phyloP scores from a whole-genome alignment of 139 green algal species.

The Coelastrella sp. region DNA sequence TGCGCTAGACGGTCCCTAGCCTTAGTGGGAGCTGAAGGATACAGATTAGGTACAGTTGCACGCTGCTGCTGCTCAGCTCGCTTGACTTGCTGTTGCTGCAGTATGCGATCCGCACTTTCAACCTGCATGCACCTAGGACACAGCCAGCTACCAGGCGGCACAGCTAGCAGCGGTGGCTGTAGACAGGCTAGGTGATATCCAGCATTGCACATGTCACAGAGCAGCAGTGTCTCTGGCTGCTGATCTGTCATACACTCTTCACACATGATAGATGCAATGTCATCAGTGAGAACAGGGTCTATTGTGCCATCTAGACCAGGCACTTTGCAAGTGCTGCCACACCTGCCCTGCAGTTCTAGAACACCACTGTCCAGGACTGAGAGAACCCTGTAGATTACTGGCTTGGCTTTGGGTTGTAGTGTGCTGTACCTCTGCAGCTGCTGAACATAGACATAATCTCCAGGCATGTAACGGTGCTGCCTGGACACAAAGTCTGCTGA shows the following conservation, averaged over 20 bases:
- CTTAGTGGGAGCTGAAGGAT: no score
- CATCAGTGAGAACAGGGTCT: not conserved
- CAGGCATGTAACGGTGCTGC: not conserved
- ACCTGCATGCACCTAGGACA: not conserved
- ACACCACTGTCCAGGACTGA: not conserved
- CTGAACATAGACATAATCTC: not conserved
- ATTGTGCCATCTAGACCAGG: not conserved
- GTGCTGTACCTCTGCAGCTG: not conserved
- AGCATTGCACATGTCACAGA: not conserved
- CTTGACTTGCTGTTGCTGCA: no score
- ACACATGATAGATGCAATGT: not conserved
- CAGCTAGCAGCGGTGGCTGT: not conserved
- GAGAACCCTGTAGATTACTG: not conserved
- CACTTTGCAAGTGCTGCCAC: not conserved
- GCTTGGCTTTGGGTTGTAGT: not conserved
- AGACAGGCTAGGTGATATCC: not conserved
- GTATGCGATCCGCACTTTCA: no score
- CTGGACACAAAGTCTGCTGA: not conserved
- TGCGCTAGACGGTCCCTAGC: no score
- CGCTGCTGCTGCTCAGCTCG: no score
- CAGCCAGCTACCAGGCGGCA: not conserved
- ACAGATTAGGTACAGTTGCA: no score
- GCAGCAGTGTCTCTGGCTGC: not conserved
- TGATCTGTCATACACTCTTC: not conserved
- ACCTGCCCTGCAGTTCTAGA: not conserved